Evolutionary conservation across 768 basidiomycete genomes (phyloP).

Genomic region (Kwoniella dejecticola): DNA sequence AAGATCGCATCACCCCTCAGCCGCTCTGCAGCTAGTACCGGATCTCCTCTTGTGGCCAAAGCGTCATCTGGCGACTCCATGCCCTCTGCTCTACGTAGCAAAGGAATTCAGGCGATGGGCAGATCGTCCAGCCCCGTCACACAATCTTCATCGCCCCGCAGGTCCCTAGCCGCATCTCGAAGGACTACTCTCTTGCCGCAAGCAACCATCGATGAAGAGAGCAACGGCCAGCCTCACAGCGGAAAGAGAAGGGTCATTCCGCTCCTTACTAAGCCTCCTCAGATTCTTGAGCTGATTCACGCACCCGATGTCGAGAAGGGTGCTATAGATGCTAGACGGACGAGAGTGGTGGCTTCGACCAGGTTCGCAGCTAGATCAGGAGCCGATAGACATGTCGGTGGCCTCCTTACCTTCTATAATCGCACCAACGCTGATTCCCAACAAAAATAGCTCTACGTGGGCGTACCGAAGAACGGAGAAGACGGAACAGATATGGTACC

Average conservation of each 20-base stretch:
- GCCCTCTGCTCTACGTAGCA: constrained; percentile 1
- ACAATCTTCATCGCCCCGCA: constrained; percentile 2
- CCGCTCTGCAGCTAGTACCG: not conserved
- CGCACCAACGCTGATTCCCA: not conserved
- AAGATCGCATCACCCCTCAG: not conserved
- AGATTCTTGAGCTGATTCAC: constrained; percentile 76
- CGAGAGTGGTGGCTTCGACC: constrained; percentile 82
- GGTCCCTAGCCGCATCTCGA: not conserved
- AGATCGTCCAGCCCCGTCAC: constrained; percentile 10
- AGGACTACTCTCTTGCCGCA: not conserved
- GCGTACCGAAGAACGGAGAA: constrained; percentile 33
- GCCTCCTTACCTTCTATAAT: not conserved
- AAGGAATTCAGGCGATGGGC: not conserved
- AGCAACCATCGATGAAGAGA: not conserved
- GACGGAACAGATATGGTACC: constrained; percentile 60
- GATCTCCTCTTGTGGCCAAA: not conserved
- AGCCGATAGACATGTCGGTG: constrained; percentile 73
- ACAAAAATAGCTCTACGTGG: constrained; percentile 30
- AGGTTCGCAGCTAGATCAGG: constrained; percentile 81
- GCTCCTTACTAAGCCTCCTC: constrained; percentile 75
- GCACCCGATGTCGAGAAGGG: constrained; percentile 88
- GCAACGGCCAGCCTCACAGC: not conserved
- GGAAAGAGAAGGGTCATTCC: constrained; percentile 8
- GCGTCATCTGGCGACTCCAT: not conserved
- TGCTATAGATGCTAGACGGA: constrained; percentile 79